Evolutionary conservation across 208 protist species (phyloP), one percentile per base, ranked within the genome.

Genomic region (Tritrichomonas foetus): DNA sequence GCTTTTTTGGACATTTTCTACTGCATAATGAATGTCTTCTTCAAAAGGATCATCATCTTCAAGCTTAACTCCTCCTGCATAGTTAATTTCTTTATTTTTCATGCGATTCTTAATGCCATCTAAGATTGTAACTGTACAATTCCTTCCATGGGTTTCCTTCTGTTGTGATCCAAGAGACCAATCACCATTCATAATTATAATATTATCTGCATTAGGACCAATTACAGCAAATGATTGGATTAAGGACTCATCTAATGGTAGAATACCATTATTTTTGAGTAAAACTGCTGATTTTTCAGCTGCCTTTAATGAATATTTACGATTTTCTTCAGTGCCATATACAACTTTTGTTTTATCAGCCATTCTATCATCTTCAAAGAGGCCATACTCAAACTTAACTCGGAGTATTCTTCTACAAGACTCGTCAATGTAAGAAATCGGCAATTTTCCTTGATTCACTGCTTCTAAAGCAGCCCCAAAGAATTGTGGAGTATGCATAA

Each of bases 251-350:
- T 53, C 41, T 11, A 82, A 5, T 33, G 41, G 74, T 3, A 82
- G 20, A 47, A 82, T 53, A 5, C 41, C 41, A n/a, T 69, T 36
- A 92, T 95, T 95, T 53, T 94, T 36, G 13, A 95, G 94, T 2
- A 95, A 93, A 9, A 82, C 61, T 30, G 95, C n/a, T 3, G 33
- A 27, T 61, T 94, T 72, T 13, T 66, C 61, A 47, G 94, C 94
- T 22, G 92, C 74, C 16, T 94, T 47, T 53, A 94, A 89, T 66
- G 94, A 75, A 25, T 27, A 1, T n/a, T 94, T 69, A 39, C 82
- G 93, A 72, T 95, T 27, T 25, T 47, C 61, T 78, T n/a, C n/a
- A 0, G 39, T 44, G 11, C 53, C 16, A 5, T 22, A 92, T 5
- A 25, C 5, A 39, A 20, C 30, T 33, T 89, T 89, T 1, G 41